Evolutionary conservation across 2,329 filamentous ascomycete genomes (phyloP), one percentile per base, ranked within the genome.

Genomic region (Aspergillus vadensis): DNA sequence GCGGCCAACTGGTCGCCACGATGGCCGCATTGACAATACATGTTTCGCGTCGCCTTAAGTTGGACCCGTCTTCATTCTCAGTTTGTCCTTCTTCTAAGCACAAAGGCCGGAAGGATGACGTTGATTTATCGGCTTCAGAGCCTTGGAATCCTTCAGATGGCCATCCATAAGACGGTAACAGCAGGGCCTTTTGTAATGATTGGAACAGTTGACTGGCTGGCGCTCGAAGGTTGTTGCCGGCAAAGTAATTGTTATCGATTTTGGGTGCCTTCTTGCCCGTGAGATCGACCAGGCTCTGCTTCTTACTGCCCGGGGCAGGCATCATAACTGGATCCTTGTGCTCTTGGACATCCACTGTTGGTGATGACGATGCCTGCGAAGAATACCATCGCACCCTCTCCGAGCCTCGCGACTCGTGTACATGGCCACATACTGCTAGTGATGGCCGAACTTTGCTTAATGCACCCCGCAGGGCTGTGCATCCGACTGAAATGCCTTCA

Each of bases 1-100:
- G 86, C 53, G 88, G 88, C 76, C 86, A 88, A 62, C 84, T 87
- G 21, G 82, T 87, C 47, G 86, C 86, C 81, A 90, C 84, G 63
- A 93, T 87, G 19, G 91, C 87, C 27, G 90, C 90, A 76, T 96
- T 96, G 67, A 95, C 84, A 56, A 96, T 79, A 71, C 88, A 93
- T 1, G 91, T 95, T 78, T 94, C 89, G 61, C 72, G 79, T 67
- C 85, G 81, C 49, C 80, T 58, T 36, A 57, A 50, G 62, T 51
- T 63, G 58, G 53, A 36, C 9, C 25, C 32, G 25, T 59, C 49
- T 25, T 50, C 19, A 15, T 49, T 50, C 38, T 57, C 19, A 21
- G 39, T 50, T 38, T 58, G 53, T 38, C 27, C 32, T 52, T 55
- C 19, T 15, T 52, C 49, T 41, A 19, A 54, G 39, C 50, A 50